phyloP scores from a whole-genome alignment of 768 basidiomycete genomes.

The Boletus rubropictus region DNA sequence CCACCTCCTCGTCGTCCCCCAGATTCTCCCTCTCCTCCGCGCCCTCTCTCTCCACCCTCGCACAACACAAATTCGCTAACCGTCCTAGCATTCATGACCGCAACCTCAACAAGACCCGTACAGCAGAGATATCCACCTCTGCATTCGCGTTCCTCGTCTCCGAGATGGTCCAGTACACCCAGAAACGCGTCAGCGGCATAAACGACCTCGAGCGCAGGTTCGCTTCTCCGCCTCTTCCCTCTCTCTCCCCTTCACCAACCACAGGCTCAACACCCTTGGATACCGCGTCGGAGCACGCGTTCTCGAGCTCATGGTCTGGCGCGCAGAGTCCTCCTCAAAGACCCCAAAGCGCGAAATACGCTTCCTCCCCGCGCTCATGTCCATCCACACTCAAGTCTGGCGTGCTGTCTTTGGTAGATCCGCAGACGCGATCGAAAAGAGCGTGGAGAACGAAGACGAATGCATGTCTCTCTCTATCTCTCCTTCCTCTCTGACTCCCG shows the following conservation, averaged over 20 bases:
- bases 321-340: constrained; percentile 70
- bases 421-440: constrained; percentile 93
- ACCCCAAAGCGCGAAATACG: constrained; percentile 90
- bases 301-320: constrained; percentile 81
- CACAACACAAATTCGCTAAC: constrained; percentile 35
- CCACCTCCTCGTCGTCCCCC: constrained; percentile 50
- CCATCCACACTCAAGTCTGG: constrained; percentile 94
- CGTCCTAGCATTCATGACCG: constrained; percentile 87
- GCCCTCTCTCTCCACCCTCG: constrained; percentile 35
- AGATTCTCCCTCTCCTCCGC: constrained; percentile 66
- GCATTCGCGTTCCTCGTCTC: constrained; percentile 90
- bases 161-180: constrained; percentile 92
- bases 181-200: constrained; percentile 90
- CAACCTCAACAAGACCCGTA: constrained; percentile 79
- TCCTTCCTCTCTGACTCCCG: constrained; percentile 2
- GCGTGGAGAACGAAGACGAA: constrained; percentile 94
- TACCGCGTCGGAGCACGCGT: constrained; percentile 87
- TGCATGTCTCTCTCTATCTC: constrained; percentile 44
- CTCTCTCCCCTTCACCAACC: not conserved
- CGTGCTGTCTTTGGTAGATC: constrained; percentile 88
- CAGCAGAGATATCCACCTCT: constrained; percentile 74
- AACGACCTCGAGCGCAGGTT: constrained; percentile 92
- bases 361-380: constrained; percentile 87
- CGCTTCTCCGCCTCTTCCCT: constrained; percentile 15
- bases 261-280: constrained; percentile 84